Evolutionary conservation across 1,139 yeast species (phyloP), one percentile per base, ranked within the genome.

Genomic region (Hanseniaspora uvarum): DNA sequence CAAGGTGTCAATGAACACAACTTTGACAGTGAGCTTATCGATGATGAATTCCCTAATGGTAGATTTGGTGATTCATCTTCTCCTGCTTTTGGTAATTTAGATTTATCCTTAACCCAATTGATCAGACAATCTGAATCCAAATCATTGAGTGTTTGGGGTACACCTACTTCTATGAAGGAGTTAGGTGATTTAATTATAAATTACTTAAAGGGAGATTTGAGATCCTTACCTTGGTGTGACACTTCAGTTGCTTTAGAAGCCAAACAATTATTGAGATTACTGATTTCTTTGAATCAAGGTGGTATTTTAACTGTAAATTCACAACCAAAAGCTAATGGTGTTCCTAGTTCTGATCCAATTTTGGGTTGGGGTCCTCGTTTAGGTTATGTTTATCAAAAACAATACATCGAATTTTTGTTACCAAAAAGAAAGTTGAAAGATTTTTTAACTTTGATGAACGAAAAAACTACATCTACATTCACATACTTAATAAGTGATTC

Each of bases 331-430:
- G 80, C 89, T 53, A 86, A 88, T 66, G 94, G 96, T 5, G 75
- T 78, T 30, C 74, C 73, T 56, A 87, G 96, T 19, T 74, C 75
- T 52, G 86, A 89, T 66, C 74, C 79, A 26, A 71, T 80, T 14
- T 81, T 79, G 62, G 98, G 98, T 8, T 92, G 98, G 98, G 98
- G 98, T 33, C 98, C 98, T 41, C 74, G 77, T 57, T 81, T 86
- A 65, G 97, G 97, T 5, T 84, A 81, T 64, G 95, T 89, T 53
- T 89, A 86, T 70, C 97, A 92, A 68, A 89, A 89, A 67, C 94
- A 92, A 62, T 89, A 87, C 66, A 71, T 89, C 59, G 98, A 89
- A 67, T 80, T 89, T 59, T 73, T 89, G 62, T 75, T 88, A 53
- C 88, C 89, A 57, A 80, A 80, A 47, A 65, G 69, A 26, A 68